Percentiles rank a stretch among this genome's conserved stretches.
These are phyloP conservation scores for Eimeria maxima DNA, from an alignment of 169 alveolate genomes.

Conservation along the genomic window DNA sequence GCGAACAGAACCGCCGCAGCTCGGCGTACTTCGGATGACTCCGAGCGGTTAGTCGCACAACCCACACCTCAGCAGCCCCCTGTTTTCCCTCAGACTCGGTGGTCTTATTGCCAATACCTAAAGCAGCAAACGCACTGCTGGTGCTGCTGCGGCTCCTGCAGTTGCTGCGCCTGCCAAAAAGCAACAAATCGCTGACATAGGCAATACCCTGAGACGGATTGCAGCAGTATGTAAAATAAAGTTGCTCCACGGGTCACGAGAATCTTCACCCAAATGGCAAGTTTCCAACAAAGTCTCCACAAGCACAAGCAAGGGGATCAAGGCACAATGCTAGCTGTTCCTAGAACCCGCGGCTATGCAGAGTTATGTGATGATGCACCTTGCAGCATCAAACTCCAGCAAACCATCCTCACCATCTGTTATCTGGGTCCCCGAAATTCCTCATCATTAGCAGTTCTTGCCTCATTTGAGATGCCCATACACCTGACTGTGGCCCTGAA, in stretches of 20 bases:
- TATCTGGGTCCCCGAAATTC: neutral
- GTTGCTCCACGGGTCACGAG: neutral
- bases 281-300: neutral
- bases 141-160: conserved; percentile 49
- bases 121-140: neutral
- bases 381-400: neutral
- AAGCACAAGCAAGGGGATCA: neutral
- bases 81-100: neutral
- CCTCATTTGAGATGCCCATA: conserved; percentile 9
- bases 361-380: neutral
- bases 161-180: neutral
- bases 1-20: neutral
- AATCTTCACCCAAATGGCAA: neutral
- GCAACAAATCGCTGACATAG: neutral
- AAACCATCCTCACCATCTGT: neutral
- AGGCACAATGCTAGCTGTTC: neutral
- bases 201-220: neutral
- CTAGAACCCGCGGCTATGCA: neutral
- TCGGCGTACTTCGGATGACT: conserved; percentile 4
- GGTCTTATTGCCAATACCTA: neutral
- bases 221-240: neutral
- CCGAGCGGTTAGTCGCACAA: conserved; percentile 35
- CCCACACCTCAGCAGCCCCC: conserved; percentile 51
- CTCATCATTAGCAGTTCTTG: conserved; percentile 43
- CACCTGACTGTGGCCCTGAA: conserved; percentile 39